A percentile compares a stretch with the other conserved stretches of the same genome.
These are phyloP conservation scores for Infundibulicybe gibba DNA, from an alignment of 768 basidiomycete species.

Conservation along the genomic window DNA sequence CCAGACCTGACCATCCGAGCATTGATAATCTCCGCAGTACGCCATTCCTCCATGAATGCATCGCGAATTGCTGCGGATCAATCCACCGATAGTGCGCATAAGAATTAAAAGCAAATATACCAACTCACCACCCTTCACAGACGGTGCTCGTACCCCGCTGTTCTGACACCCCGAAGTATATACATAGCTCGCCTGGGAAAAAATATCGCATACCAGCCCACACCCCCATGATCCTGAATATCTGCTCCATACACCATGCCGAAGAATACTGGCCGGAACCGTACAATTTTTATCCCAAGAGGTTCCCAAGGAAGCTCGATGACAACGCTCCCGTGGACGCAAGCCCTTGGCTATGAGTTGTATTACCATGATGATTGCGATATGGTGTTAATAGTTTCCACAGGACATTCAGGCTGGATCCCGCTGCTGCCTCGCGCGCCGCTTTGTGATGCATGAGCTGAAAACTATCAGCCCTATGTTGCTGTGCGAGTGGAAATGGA, in stretches of 20 bases:
- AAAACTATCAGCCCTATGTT: slow-evolving; percentile 4
- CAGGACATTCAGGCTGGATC: slow-evolving; percentile 4
- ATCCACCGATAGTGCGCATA: neutral
- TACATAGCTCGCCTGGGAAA: slow-evolving; percentile 1
- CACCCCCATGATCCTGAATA: slow-evolving; percentile 6
- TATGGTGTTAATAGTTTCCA: neutral
- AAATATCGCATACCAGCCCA: slow-evolving; percentile 2
- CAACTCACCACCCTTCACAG: neutral
- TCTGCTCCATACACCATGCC: slow-evolving; percentile 4
- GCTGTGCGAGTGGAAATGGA: slow-evolving; percentile 4
- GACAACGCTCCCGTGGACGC: slow-evolving; percentile 1
- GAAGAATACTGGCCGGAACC: slow-evolving; percentile 3
- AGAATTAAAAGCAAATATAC: neutral
- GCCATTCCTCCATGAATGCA: slow-evolving; percentile 19
- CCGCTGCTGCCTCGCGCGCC: slow-evolving; percentile 9
- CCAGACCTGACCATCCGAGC: slow-evolving; percentile 16
- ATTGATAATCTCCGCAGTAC: slow-evolving; percentile 11
- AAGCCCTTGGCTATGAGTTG: neutral
- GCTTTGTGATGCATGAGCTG: slow-evolving; percentile 9
- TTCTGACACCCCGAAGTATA: neutral
- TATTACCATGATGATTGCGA: neutral
- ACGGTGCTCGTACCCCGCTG: neutral
- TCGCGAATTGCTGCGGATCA: slow-evolving; percentile 21
- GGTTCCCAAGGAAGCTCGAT: slow-evolving; percentile 1
- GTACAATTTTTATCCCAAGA: neutral